phyloP scores from a whole-genome alignment of 164 flowering plant species.

The Liquidambar formosana region DNA sequence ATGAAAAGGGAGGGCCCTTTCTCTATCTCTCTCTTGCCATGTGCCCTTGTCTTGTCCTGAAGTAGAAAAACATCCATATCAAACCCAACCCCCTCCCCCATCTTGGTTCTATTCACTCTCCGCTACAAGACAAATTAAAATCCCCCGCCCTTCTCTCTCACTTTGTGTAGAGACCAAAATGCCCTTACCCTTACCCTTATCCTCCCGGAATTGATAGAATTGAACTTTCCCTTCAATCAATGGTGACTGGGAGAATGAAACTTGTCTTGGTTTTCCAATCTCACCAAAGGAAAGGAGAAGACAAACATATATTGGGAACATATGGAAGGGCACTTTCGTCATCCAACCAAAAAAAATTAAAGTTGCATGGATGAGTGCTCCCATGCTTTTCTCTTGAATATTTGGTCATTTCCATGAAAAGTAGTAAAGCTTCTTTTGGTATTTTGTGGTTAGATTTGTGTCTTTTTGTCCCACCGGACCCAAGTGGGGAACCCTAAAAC shows the following conservation, averaged over 20 bases:
- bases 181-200: slow-evolving; percentile 12
- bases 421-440: slow-evolving; percentile 33
- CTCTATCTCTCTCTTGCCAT: slow-evolving; percentile 30
- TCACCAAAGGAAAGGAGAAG: background rate
- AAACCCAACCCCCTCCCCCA: slow-evolving; percentile 21
- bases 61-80: slow-evolving; percentile 58
- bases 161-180: background rate
- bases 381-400: slow-evolving; percentile 14
- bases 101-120: slow-evolving; percentile 1
- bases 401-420: slow-evolving; percentile 33
- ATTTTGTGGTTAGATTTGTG: slow-evolving; percentile 31
- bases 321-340: slow-evolving; percentile 2
- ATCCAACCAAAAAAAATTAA: background rate
- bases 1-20: background rate
- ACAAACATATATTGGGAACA: slow-evolving; percentile 8
- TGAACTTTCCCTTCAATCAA: slow-evolving; percentile 13
- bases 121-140: slow-evolving; percentile 12
- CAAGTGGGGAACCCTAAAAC: slow-evolving; percentile 9
- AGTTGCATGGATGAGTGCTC: slow-evolving; percentile 4
- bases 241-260: no score
- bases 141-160: background rate
- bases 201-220: slow-evolving; percentile 12
- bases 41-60: slow-evolving; percentile 63
- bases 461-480: slow-evolving; percentile 19
- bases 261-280: no score